These are phyloP conservation scores for Daldinia bambusicola DNA, from an alignment of 495 filamentous ascomycete genomes.

Conservation along the genomic window DNA sequence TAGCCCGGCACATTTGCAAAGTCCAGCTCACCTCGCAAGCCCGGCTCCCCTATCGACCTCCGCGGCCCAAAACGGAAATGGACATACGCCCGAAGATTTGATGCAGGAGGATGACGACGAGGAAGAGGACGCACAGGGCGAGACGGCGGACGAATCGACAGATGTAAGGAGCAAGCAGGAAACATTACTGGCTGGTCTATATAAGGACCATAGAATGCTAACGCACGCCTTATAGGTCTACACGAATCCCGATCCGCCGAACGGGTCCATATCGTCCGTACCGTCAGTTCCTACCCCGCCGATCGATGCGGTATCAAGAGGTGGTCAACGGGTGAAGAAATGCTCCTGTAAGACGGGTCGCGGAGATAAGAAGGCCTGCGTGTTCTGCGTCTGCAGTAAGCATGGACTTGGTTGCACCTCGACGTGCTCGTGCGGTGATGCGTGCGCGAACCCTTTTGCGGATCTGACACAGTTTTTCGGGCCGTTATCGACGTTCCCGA, in stretches of 20 bases:
- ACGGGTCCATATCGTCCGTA: constrained; percentile 35
- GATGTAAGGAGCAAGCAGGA: constrained; percentile 37
- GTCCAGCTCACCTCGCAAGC: constrained; percentile 38
- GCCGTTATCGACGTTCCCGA: constrained; percentile 34
- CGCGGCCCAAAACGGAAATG: constrained; percentile 38
- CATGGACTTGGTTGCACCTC: constrained; percentile 39
- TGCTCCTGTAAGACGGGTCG: constrained; percentile 47
- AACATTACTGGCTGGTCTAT: background rate
- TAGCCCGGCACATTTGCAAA: constrained; percentile 37
- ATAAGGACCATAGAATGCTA: constrained; percentile 13
- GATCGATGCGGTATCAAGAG: constrained; percentile 36
- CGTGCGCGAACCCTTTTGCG: constrained; percentile 45
- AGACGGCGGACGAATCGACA: constrained; percentile 47
- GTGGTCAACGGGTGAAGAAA: constrained; percentile 30
- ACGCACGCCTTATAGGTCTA: constrained; percentile 37
- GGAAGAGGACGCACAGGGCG: constrained; percentile 47
- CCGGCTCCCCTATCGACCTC: constrained; percentile 45
- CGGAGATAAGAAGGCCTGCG: constrained; percentile 47
- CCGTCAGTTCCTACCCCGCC: constrained; percentile 43
- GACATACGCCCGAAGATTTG: constrained; percentile 42
- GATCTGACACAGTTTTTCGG: constrained; percentile 48
- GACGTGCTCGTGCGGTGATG: constrained; percentile 42
- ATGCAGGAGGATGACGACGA: constrained; percentile 41
- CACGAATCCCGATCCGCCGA: constrained; percentile 37
- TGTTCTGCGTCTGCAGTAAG: constrained; percentile 47